These are phyloP conservation scores for Zelonia costaricensis DNA, from an alignment of 208 protist genomes.

Conservation along the genomic window DNA sequence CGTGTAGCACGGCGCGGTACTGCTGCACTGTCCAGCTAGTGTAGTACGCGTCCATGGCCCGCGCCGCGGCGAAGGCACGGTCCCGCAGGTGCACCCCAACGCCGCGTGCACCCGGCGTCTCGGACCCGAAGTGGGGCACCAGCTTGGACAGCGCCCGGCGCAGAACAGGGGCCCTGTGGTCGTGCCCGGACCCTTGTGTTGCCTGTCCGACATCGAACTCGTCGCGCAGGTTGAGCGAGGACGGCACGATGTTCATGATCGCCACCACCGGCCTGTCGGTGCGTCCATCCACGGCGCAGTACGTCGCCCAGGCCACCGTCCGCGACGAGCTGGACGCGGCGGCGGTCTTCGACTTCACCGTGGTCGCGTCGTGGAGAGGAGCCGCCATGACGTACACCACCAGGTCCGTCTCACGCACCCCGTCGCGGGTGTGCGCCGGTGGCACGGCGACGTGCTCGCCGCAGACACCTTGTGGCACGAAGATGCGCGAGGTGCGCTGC, in stretches of 20 bases:
- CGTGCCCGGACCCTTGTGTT: neutral
- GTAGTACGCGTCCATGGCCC: slow-evolving; percentile 3
- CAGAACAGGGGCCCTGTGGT: too few relatives aligned
- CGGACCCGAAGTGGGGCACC: neutral
- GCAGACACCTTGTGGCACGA: slow-evolving; percentile 32
- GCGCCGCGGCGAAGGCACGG: neutral
- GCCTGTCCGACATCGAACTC: neutral
- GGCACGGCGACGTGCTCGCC: slow-evolving; percentile 34
- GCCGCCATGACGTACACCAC: slow-evolving; percentile 62
- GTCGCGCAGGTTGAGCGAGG: slow-evolving; percentile 12
- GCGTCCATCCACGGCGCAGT: slow-evolving; percentile 32
- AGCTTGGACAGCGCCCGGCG: neutral
- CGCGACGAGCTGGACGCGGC: slow-evolving; percentile 8
- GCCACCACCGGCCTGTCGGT: slow-evolving; percentile 44
- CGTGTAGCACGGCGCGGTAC: slow-evolving; percentile 56
- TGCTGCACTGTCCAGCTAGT: slow-evolving; percentile 27
- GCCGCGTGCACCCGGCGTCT: neutral
- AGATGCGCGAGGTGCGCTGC: slow-evolving; percentile 11
- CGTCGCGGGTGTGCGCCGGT: slow-evolving; percentile 18
- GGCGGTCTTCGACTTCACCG: slow-evolving; percentile 1
- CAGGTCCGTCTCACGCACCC: slow-evolving; percentile 44
- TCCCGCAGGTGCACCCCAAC: neutral
- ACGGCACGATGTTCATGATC: slow-evolving; percentile 56
- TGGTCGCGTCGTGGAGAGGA: slow-evolving; percentile 21
- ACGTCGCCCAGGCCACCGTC: slow-evolving; percentile 50